Base-by-base conservation (phyloP, 1,284 basidiomycete genomes). In the Ganoderma leucocontextum region DNA sequence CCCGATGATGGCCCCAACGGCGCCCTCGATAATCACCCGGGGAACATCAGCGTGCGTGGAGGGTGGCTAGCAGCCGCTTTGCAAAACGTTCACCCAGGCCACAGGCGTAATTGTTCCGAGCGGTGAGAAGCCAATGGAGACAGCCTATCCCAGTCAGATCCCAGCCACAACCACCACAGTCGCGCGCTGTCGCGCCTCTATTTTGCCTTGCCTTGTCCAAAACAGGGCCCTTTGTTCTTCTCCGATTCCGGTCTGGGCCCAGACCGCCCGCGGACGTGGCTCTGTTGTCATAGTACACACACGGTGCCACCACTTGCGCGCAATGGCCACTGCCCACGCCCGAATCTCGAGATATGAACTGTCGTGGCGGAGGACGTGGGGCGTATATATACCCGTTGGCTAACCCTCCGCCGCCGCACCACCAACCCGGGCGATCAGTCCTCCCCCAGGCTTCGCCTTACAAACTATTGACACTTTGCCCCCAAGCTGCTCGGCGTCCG, bases 271-370 rank as follows among this genome's bases (percentile, higher is more conserved):
- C 60, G 59, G 66, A 47, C 62, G 60, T 65, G 60, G 62, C 63
- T 60, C 68, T 55, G 71, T 72, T 70, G 71, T 70, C 71, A 72
- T 72, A 70, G 71, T 68, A 62, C 71, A 65, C 64, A 58, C 67
- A 68, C 67, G 67, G 60, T 66, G 65, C 67, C 67, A 62, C 67
- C 59, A 57, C 65, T 68, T 47, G 64, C 67, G 61, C 62, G 65
- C 42, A 67, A 65, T 69, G 67, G 60, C 70, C 67, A 65, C 59
- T 59, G 53, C 64, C 68, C 68, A 52, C 63, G 53, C 64, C 59
- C 67, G 63, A 72, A 72, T 70, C 71, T 72, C 55, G 44, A 70
- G 68, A 70, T 69, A 66, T 62, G 63, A 68, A 64, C 69, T 60
- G 53, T 52, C 44, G 63, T 68, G 60, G 66, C 69, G 69, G 67